Conservation (phyloP, 352 stramenopile species). For the Globisporangium nunn region DNA sequence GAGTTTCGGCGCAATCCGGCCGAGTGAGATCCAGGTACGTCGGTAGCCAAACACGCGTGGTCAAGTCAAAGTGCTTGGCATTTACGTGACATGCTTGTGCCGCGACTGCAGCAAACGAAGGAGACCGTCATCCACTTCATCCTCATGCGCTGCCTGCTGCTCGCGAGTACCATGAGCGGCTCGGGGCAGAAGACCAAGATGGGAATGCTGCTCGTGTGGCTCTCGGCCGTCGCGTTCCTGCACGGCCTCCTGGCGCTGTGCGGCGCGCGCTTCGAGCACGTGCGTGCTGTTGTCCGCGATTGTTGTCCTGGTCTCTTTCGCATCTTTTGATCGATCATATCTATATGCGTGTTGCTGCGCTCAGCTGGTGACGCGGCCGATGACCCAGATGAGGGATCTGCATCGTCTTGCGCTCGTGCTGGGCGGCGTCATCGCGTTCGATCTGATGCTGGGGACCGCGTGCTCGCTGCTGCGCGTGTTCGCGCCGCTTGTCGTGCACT, state of each 20-base stretch:
- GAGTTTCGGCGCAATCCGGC: constrained; percentile 39
- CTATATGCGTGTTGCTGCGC: too few relatives aligned
- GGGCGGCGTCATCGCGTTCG: constrained; percentile 25
- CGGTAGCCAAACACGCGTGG: background rate
- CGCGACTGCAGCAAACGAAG: constrained; percentile 48
- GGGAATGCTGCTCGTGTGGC: constrained; percentile 54
- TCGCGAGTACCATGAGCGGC: constrained; percentile 57
- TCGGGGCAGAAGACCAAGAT: constrained; percentile 27
- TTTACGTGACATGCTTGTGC: background rate
- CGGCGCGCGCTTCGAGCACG: constrained; percentile 56
- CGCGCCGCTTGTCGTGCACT: constrained; percentile 45
- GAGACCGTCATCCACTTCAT: constrained; percentile 74
- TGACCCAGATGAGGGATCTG: constrained; percentile 49
- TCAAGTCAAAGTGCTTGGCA: background rate
- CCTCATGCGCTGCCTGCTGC: constrained; percentile 62
- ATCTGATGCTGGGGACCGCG: constrained; percentile 30
- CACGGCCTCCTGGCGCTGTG: constrained; percentile 54
- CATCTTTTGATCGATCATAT: too few relatives aligned
- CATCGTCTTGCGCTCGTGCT: constrained; percentile 46
- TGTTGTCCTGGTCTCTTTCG: too few relatives aligned
- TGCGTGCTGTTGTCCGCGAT: too few relatives aligned
- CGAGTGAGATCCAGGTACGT: constrained; percentile 44
- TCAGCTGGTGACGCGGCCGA: constrained; percentile 55
- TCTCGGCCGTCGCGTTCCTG: constrained; percentile 52
- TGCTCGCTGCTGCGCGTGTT: constrained; percentile 39